phyloP scores from a whole-genome alignment of 2,329 filamentous ascomycete genomes.

The Sphaerostilbella broomeana region DNA sequence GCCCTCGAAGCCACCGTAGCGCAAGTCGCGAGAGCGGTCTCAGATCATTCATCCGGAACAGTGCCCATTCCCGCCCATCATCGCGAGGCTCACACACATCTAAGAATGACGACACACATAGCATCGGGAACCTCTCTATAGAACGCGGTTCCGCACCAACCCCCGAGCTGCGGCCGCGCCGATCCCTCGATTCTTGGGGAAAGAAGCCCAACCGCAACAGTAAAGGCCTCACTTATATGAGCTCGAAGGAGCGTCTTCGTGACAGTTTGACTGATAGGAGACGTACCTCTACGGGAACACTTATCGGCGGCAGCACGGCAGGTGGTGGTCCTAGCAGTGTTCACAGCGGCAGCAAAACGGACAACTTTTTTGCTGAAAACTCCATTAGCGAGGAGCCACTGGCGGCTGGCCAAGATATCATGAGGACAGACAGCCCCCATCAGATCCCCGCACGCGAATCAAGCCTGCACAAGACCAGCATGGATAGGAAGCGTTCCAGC shows the following conservation, averaged over 20 bases:
- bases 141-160: conserved; percentile 47
- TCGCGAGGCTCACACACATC: conserved; percentile 52
- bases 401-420: conserved; percentile 18
- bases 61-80: conserved; percentile 46
- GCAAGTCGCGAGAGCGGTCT: conserved; percentile 48
- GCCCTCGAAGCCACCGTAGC: conserved; percentile 41
- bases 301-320: conserved; percentile 30
- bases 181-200: conserved; percentile 57
- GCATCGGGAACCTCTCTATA: conserved; percentile 58
- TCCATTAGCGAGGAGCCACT: conserved; percentile 50
- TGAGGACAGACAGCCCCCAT: conserved; percentile 34
- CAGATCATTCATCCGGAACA: conserved; percentile 52
- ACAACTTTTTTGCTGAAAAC: conserved; percentile 46
- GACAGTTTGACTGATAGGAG: conserved; percentile 58
- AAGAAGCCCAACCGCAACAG: conserved; percentile 47
- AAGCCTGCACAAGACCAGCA: conserved; percentile 54
- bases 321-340: conserved; percentile 31
- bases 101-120: conserved; percentile 50
- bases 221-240: conserved; percentile 65
- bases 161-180: conserved; percentile 44
- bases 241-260: conserved; percentile 60
- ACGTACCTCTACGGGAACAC: conserved; percentile 31
- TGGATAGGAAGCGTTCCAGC: conserved; percentile 47
- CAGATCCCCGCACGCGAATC: conserved; percentile 62
- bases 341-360: conserved; percentile 31